Conservation (phyloP, 1,284 basidiomycete genomes). For the Exobasidium cylindrosporum region DNA sequence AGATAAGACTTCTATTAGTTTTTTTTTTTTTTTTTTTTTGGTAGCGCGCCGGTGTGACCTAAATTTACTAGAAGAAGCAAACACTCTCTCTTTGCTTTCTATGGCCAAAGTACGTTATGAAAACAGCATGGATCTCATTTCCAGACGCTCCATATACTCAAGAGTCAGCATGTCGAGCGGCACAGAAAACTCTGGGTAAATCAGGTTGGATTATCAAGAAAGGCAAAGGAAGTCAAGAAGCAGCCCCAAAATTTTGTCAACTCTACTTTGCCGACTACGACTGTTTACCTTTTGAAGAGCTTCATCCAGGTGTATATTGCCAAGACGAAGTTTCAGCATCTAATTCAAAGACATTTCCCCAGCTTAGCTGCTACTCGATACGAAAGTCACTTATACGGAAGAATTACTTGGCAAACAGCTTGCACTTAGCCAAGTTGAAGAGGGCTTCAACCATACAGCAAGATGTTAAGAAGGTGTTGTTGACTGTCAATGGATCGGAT, state of each 20-base stretch:
- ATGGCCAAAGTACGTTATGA: too few species aligned
- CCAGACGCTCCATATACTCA: slow-evolving; percentile 52
- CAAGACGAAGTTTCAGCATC: not conserved
- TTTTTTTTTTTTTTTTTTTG: too few species aligned
- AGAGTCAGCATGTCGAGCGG: slow-evolving; percentile 29
- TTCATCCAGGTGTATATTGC: slow-evolving; percentile 20
- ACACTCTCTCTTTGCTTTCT: too few species aligned
- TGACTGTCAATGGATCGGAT: not conserved
- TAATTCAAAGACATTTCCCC: slow-evolving; percentile 24
- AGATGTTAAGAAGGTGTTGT: not conserved
- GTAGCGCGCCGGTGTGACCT: too few species aligned
- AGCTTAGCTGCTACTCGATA: slow-evolving; percentile 83
- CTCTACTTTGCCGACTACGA: slow-evolving; percentile 52
- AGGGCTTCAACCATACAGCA: not conserved
- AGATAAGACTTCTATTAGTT: too few species aligned
- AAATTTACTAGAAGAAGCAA: too few species aligned
- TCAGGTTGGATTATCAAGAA: slow-evolving; percentile 32
- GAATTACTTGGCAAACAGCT: slow-evolving; percentile 78
- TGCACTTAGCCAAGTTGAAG: slow-evolving; percentile 58
- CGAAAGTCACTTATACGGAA: slow-evolving; percentile 92
- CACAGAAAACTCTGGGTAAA: slow-evolving; percentile 23
- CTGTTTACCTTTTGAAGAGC: slow-evolving; percentile 42
- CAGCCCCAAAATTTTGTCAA: slow-evolving; percentile 15
- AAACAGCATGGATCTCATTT: slow-evolving; percentile 34
- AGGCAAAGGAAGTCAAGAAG: slow-evolving; percentile 7